These are phyloP conservation scores for Cardamine chenopodiifolia DNA, from an alignment of 345 rosid species.

Conservation along the genomic window DNA sequence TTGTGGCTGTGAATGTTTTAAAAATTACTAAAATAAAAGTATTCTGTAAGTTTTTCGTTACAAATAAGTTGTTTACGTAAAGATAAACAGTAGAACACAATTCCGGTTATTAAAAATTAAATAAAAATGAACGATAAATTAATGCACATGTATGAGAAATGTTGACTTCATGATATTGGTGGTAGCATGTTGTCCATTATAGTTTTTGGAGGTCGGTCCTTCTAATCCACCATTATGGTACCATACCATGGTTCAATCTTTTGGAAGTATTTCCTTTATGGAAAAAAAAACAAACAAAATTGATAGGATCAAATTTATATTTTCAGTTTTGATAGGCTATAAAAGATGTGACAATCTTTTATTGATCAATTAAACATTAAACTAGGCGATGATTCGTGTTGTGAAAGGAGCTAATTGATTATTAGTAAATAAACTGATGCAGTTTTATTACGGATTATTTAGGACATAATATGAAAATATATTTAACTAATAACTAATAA, in stretches of 20 bases:
- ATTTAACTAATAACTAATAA: background rate
- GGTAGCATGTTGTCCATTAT: slow-evolving; percentile 36
- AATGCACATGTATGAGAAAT: background rate
- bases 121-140: background rate
- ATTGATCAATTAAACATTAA: background rate
- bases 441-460: background rate
- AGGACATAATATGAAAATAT: background rate
- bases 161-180: slow-evolving; percentile 19
- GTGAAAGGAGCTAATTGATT: background rate
- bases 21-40: background rate
- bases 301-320: background rate
- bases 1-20: slow-evolving; percentile 11
- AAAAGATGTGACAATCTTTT: background rate
- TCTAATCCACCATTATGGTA: background rate
- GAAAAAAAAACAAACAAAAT: background rate
- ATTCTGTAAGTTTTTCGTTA: background rate
- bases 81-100: background rate
- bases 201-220: slow-evolving; percentile 28
- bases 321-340: background rate
- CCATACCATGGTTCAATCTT: background rate
- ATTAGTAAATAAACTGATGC: background rate
- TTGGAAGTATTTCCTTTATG: slow-evolving; percentile 4
- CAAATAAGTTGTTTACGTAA: background rate
- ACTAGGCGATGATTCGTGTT: background rate
- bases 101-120: background rate